Evolutionary conservation across 179 eudicot species (phyloP).

Genomic region (Vitellaria paradoxa): DNA sequence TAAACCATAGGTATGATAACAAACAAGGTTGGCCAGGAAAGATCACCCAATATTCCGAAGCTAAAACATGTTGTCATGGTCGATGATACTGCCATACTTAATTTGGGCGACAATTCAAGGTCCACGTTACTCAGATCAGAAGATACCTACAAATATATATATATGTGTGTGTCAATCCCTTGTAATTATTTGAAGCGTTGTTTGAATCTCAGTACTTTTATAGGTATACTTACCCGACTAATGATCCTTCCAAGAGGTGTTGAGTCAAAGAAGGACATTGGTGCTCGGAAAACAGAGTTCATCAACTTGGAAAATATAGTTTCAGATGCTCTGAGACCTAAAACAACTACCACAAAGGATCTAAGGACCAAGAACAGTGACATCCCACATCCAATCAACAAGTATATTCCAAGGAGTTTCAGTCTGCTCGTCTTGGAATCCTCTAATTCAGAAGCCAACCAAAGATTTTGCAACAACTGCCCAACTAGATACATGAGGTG

Average conservation of each 20-base stretch:
- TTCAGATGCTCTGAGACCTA: constrained; percentile 34
- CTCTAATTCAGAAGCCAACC: constrained; percentile 45
- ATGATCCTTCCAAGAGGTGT: constrained; percentile 62
- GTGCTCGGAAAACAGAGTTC: background rate
- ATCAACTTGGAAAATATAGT: background rate
- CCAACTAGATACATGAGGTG: constrained; percentile 37
- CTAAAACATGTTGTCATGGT: constrained; percentile 34
- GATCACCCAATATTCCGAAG: constrained; percentile 33
- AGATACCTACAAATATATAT: constrained; percentile 32
- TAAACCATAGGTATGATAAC: constrained; percentile 43
- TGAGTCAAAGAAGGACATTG: constrained; percentile 42
- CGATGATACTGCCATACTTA: constrained; percentile 28
- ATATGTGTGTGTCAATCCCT: background rate
- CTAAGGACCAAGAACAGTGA: constrained; percentile 16
- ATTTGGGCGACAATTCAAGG: constrained; percentile 39
- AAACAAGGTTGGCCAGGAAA: constrained; percentile 49
- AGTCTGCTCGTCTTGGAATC: constrained; percentile 21
- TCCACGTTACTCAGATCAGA: constrained; percentile 50
- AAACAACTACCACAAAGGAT: background rate
- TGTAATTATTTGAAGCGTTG: background rate
- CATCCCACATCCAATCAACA: constrained; percentile 33
- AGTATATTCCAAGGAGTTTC: constrained; percentile 32
- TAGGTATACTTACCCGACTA: constrained; percentile 43
- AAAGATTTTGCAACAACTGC: constrained; percentile 37
- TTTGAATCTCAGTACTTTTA: background rate